These are phyloP conservation scores for Babesia microti DNA, from an alignment of 169 alveolate genomes.

Conservation along the genomic window DNA sequence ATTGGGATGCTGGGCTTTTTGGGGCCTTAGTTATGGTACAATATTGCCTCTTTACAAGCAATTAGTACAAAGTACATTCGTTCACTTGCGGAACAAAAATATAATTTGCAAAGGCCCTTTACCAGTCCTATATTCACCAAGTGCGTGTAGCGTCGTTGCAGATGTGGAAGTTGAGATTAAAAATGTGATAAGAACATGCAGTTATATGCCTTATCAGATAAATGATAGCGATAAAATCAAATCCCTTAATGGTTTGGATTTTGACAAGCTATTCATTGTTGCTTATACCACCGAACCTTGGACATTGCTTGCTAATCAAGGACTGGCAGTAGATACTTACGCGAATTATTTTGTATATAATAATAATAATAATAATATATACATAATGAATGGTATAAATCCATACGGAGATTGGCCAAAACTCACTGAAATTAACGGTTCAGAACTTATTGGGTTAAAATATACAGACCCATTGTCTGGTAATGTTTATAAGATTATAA, in stretches of 20 bases:
- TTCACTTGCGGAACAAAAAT: slow-evolving; percentile 4
- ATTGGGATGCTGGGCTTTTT: slow-evolving; percentile 38
- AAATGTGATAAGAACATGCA: too few species aligned
- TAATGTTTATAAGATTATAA: slow-evolving; percentile 6
- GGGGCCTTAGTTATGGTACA: slow-evolving; percentile 37
- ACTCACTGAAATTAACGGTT: slow-evolving; percentile 8
- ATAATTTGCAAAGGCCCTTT: slow-evolving; percentile 17
- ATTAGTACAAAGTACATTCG: slow-evolving; percentile 18
- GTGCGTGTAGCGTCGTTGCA: slow-evolving; percentile 25
- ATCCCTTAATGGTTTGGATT: slow-evolving; percentile 4
- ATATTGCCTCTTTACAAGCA: slow-evolving; percentile 24
- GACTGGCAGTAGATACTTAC: slow-evolving; percentile 32
- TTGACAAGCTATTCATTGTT: slow-evolving; percentile 25
- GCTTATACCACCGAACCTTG: slow-evolving; percentile 64
- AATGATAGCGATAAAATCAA: slow-evolving; percentile 3
- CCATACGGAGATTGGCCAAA: slow-evolving; percentile 5
- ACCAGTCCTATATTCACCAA: slow-evolving; percentile 29
- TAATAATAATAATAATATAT: neutral
- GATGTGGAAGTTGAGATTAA: slow-evolving; percentile 40
- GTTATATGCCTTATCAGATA: too few species aligned
- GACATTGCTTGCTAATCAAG: slow-evolving; percentile 64
- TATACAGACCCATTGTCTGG: slow-evolving; percentile 21
- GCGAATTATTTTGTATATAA: slow-evolving; percentile 24
- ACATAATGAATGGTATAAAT: neutral
- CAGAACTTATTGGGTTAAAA: slow-evolving; percentile 3